phyloP scores from a whole-genome alignment of 2,329 filamentous ascomycete species.

The Penicillium sp. region DNA sequence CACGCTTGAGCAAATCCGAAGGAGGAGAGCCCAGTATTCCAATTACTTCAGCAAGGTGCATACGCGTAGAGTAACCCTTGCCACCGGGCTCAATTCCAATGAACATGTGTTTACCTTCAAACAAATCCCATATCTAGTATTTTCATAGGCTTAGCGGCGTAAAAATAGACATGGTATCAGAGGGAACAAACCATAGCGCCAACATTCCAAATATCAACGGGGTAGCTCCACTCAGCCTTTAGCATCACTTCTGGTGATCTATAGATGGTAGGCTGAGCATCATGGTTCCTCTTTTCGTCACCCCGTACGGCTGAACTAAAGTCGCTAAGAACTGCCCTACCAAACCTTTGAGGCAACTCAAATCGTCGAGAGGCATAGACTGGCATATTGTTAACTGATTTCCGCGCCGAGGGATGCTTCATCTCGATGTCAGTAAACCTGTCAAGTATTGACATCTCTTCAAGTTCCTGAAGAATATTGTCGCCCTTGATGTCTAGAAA shows the following conservation, averaged over 20 bases:
- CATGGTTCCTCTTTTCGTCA: constrained; percentile 41
- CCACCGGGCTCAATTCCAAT: constrained; percentile 37
- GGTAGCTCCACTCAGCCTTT: constrained; percentile 45
- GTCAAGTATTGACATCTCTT: neutral
- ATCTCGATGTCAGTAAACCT: neutral
- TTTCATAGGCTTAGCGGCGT: neutral
- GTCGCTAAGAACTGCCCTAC: constrained; percentile 35
- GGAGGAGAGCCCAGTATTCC: constrained; percentile 46
- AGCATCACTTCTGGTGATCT: constrained; percentile 48
- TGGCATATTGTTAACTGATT: neutral
- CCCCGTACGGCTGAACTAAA: constrained; percentile 40
- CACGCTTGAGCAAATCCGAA: constrained; percentile 32
- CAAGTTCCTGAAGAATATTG: neutral
- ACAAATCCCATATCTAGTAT: constrained; percentile 49
- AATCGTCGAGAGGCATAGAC: neutral
- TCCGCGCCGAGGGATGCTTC: neutral
- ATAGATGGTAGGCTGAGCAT: constrained; percentile 42
- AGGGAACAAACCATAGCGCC: constrained; percentile 46
- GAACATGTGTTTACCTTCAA: constrained; percentile 37
- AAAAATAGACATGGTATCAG: neutral
- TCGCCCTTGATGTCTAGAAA: neutral
- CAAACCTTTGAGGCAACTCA: neutral
- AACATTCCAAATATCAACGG: constrained; percentile 53
- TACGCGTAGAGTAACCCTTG: constrained; percentile 36
- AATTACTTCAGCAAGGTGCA: constrained; percentile 49